Evolutionary conservation across 2,329 filamentous ascomycete species (phyloP).

Genomic region (Gnomoniopsis smithogilvyi): DNA sequence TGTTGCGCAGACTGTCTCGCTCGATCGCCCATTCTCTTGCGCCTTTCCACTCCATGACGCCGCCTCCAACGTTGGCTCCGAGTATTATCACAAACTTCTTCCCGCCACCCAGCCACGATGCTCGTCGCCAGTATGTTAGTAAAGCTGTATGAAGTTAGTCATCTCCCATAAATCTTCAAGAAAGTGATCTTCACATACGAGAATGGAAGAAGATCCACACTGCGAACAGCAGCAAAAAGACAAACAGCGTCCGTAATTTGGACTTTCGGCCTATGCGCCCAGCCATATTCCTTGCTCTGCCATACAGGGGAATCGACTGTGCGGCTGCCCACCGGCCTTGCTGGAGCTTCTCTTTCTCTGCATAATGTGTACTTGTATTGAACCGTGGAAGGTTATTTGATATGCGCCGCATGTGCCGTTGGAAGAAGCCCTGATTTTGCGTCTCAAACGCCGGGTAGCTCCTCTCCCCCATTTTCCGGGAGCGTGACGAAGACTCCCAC

Average conservation of each 20-base stretch:
- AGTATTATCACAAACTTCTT: constrained; percentile 92
- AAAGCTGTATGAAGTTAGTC: constrained; percentile 40
- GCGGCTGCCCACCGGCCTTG: constrained; percentile 52
- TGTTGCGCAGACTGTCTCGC: constrained; percentile 92
- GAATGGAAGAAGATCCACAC: constrained; percentile 67
- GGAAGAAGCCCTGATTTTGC: constrained; percentile 83
- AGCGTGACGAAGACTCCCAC: constrained; percentile 76
- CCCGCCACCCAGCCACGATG: constrained; percentile 73
- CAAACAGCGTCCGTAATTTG: constrained; percentile 60
- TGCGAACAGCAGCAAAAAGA: constrained; percentile 57
- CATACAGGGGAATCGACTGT: constrained; percentile 42
- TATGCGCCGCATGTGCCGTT: constrained; percentile 75
- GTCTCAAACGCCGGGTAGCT: constrained; percentile 75
- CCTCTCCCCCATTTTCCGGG: constrained; percentile 69
- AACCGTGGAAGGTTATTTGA: constrained; percentile 78
- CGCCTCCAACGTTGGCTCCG: constrained; percentile 89
- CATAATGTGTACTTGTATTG: constrained; percentile 52
- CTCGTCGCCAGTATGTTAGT: constrained; percentile 65
- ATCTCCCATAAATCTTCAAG: constrained; percentile 4
- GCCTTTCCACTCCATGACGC: constrained; percentile 99
- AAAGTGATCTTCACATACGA: constrained; percentile 54
- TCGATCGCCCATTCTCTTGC: constrained; percentile 98
- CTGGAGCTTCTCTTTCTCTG: constrained; percentile 75
- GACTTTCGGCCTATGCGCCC: constrained; percentile 60
- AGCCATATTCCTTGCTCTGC: constrained; percentile 42